Conservation (phyloP, 2,329 filamentous ascomycete genomes). For the Fusarium palustre region DNA sequence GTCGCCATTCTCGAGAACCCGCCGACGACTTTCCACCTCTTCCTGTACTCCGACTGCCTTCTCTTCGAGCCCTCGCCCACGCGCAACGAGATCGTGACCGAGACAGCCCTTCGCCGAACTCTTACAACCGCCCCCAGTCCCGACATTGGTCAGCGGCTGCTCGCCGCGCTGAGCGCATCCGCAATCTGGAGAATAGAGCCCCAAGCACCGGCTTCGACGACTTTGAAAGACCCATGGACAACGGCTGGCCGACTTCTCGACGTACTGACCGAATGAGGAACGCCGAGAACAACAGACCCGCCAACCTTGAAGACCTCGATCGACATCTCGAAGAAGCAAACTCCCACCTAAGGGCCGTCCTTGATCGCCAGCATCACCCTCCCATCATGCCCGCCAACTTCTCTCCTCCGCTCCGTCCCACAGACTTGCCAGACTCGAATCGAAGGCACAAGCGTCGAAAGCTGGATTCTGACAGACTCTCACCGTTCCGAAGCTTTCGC, state of each 20-base stretch:
- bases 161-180: conserved; percentile 54
- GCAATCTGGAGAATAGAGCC: conserved; percentile 49
- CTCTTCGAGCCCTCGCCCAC: conserved; percentile 49
- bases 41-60: conserved; percentile 49
- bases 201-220: conserved; percentile 43
- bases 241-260: conserved; percentile 45
- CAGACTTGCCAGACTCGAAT: conserved; percentile 59
- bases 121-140: conserved; percentile 38
- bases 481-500: conserved; percentile 70
- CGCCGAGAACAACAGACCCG: conserved; percentile 39
- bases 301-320: conserved; percentile 54
- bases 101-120: conserved; percentile 42
- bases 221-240: conserved; percentile 46
- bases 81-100: conserved; percentile 48
- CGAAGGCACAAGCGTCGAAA: conserved; percentile 76
- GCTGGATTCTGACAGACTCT: conserved; percentile 71
- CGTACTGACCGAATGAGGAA: conserved; percentile 44
- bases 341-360: conserved; percentile 57
- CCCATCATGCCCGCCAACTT: conserved; percentile 49
- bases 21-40: conserved; percentile 51
- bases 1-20: conserved; percentile 48
- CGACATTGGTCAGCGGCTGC: conserved; percentile 47
- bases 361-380: conserved; percentile 55
- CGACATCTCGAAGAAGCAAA: conserved; percentile 58
- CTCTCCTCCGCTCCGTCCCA: conserved; percentile 52